Conservation (phyloP, 306 rosid genomes). For the Gastrolobium villosum region DNA sequence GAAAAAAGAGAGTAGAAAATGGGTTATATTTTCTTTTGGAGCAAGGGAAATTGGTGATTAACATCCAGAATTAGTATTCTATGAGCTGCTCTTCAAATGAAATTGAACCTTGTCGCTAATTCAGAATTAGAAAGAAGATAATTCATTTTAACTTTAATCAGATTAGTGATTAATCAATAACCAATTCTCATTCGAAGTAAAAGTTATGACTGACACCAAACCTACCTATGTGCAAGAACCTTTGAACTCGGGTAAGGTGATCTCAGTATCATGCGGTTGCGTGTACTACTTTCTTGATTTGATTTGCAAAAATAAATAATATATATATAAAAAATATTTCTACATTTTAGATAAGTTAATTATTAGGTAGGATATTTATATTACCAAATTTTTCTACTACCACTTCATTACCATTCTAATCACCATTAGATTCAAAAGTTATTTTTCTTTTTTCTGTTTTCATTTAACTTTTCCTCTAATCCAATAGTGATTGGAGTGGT, state of each 20-base stretch:
- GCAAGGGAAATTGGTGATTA: neutral
- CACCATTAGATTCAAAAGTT: no score
- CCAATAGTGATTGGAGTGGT: no score
- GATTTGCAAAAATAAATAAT: constrained; percentile 28
- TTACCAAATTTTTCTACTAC: no score
- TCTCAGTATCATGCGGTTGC: constrained; percentile 56
- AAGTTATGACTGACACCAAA: constrained; percentile 37
- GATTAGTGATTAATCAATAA: neutral
- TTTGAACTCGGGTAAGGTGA: constrained; percentile 46
- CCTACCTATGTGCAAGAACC: constrained; percentile 32
- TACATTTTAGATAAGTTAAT: no score
- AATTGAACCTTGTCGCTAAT: neutral
- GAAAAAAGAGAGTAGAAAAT: neutral
- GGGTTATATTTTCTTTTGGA: neutral
- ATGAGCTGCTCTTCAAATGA: neutral
- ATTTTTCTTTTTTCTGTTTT: no score
- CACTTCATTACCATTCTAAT: no score
- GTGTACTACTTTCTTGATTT: constrained; percentile 53
- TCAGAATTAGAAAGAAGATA: constrained; percentile 5
- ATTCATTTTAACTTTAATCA: neutral
- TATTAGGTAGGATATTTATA: no score
- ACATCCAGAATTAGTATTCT: neutral
- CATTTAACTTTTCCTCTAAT: no score
- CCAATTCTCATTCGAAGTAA: neutral
- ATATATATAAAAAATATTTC: neutral